phyloP scores from a whole-genome alignment of 192 early-diverging fungal species.

The Gamsiella multidivaricata region DNA sequence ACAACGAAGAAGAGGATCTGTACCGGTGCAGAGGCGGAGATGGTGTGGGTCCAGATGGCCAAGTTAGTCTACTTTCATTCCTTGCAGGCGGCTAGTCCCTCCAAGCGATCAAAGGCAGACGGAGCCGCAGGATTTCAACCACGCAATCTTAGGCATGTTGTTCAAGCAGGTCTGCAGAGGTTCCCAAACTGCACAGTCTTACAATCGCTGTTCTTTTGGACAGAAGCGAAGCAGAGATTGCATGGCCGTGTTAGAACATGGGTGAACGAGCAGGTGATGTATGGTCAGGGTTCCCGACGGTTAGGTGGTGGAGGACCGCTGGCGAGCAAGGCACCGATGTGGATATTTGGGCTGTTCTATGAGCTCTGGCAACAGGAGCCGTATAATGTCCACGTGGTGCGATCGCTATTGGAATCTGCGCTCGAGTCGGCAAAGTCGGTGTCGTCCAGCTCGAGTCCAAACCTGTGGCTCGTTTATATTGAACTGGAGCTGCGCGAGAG shows the following conservation, averaged over 20 bases:
- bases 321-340: slow-evolving; percentile 21
- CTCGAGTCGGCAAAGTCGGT: slow-evolving; percentile 24
- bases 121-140: slow-evolving; percentile 34
- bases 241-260: slow-evolving; percentile 45
- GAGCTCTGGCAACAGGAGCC: slow-evolving; percentile 52
- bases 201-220: slow-evolving; percentile 48
- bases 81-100: slow-evolving; percentile 3
- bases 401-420: slow-evolving; percentile 34
- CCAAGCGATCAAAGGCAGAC: background rate
- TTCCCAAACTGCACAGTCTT: slow-evolving; percentile 42
- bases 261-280: slow-evolving; percentile 23
- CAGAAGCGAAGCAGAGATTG: slow-evolving; percentile 36
- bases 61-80: slow-evolving; percentile 47
- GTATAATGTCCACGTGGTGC: slow-evolving; percentile 18
- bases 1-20: slow-evolving; percentile 28
- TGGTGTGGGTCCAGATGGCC: slow-evolving; percentile 43
- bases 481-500: slow-evolving; percentile 45
- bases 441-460: slow-evolving; percentile 42
- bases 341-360: slow-evolving; percentile 48
- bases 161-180: slow-evolving; percentile 31
- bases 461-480: slow-evolving; percentile 46
- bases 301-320: background rate
- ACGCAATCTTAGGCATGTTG: slow-evolving; percentile 26
- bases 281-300: background rate
- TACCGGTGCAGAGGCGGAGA: slow-evolving; percentile 30